These are phyloP conservation scores for Xylaria bambusicola DNA, from an alignment of 495 filamentous ascomycete genomes.

Conservation along the genomic window DNA sequence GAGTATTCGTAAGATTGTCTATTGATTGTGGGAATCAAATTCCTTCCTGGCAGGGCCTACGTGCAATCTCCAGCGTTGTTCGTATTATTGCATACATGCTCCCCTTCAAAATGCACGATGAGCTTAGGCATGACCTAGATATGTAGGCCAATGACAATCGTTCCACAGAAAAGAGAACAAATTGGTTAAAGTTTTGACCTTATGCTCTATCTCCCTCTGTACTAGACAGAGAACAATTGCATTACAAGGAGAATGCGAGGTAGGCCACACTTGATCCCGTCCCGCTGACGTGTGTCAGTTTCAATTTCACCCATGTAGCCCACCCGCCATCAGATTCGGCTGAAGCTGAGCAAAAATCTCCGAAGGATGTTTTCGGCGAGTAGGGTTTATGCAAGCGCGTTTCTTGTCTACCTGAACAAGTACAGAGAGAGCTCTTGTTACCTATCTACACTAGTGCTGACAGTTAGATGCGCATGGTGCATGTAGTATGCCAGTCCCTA, in stretches of 20 bases:
- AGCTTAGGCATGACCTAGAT: too few relatives aligned
- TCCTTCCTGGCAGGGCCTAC: too few relatives aligned
- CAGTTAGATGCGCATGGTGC: constrained; percentile 4
- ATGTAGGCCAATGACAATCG: too few relatives aligned
- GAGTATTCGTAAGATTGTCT: too few relatives aligned
- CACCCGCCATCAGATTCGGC: constrained; percentile 12
- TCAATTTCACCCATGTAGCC: constrained; percentile 2
- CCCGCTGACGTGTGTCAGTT: not conserved
- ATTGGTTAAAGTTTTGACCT: too few relatives aligned
- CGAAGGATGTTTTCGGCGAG: constrained; percentile 3
- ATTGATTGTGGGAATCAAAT: too few relatives aligned
- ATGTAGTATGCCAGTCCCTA: not conserved
- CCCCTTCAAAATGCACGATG: too few relatives aligned
- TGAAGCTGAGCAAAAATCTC: constrained; percentile 5
- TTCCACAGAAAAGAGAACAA: too few relatives aligned
- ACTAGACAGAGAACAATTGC: too few relatives aligned
- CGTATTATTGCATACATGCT: too few relatives aligned
- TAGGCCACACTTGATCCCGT: not conserved
- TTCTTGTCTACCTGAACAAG: not conserved
- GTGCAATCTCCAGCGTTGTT: too few relatives aligned
- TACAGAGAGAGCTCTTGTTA: not conserved
- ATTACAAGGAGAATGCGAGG: not conserved
- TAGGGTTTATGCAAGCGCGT: constrained; percentile 3
- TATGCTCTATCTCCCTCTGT: too few relatives aligned
- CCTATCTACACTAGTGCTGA: constrained; percentile 3